Evolutionary conservation across 192 early-diverging fungal genomes (phyloP).

Genomic region (Coemansia sp.): DNA sequence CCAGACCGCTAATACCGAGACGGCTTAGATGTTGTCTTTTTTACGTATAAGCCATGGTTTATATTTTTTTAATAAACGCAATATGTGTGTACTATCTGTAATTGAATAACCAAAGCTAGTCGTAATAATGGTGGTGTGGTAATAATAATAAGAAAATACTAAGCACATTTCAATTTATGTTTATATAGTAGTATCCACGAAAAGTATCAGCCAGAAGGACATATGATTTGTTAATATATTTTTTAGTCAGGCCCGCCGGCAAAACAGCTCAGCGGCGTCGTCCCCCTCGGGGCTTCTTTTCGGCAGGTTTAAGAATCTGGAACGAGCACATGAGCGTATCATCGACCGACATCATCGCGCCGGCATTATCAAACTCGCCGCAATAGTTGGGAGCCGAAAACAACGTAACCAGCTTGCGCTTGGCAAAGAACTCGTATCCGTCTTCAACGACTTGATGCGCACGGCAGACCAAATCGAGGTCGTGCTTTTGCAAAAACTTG

Average conservation of each 20-base stretch:
- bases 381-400: slow-evolving; percentile 98
- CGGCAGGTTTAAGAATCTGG: slow-evolving; percentile 96
- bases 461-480: slow-evolving; percentile 96
- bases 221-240: too few relatives aligned
- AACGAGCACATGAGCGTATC: slow-evolving; percentile 85
- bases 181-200: too few relatives aligned
- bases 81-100: too few relatives aligned
- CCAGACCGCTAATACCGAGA: slow-evolving; percentile 7
- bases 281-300: slow-evolving; percentile 55
- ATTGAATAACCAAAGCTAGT: too few relatives aligned
- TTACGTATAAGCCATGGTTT: too few relatives aligned
- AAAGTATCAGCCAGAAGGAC: too few relatives aligned
- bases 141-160: too few relatives aligned
- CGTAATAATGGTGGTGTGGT: too few relatives aligned
- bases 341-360: slow-evolving; percentile 88
- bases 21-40: neutral
- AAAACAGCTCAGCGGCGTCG: slow-evolving; percentile 35
- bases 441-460: slow-evolving; percentile 99
- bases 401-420: slow-evolving; percentile 91
- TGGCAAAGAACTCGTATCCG: slow-evolving; percentile 98
- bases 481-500: slow-evolving; percentile 93
- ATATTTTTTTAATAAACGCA: too few relatives aligned
- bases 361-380: slow-evolving; percentile 87
- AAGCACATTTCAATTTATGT: too few relatives aligned
- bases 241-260: neutral